These are phyloP conservation scores for Pythium apleroticum DNA, from an alignment of 352 stramenopile species.

Conservation along the genomic window DNA sequence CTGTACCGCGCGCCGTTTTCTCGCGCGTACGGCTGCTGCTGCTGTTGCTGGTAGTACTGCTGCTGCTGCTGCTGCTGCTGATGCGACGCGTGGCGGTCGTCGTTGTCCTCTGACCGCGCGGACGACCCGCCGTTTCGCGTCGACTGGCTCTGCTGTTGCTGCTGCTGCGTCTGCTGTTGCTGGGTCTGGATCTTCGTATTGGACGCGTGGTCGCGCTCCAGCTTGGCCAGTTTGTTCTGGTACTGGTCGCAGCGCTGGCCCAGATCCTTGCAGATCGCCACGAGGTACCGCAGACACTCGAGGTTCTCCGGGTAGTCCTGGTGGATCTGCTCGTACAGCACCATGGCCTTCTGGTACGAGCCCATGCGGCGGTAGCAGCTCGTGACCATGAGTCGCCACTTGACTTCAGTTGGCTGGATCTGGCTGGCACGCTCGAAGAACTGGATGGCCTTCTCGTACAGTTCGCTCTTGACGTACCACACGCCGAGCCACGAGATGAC, in stretches of 20 bases:
- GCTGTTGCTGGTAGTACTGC: slow-evolving; percentile 20
- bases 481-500: slow-evolving; percentile 96
- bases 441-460: slow-evolving; percentile 96
- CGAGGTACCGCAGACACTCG: slow-evolving; percentile 90
- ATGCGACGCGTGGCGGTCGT: slow-evolving; percentile 28
- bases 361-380: slow-evolving; percentile 95
- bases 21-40: slow-evolving; percentile 21
- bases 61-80: slow-evolving; percentile 26
- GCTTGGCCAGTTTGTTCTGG: slow-evolving; percentile 90
- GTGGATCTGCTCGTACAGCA: slow-evolving; percentile 95
- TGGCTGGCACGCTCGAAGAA: slow-evolving; percentile 95
- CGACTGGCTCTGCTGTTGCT: slow-evolving; percentile 14
- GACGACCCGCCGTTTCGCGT: slow-evolving; percentile 22
- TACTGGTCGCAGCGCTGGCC: slow-evolving; percentile 92
- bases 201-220: slow-evolving; percentile 70
- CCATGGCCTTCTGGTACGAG: slow-evolving; percentile 90
- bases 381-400: slow-evolving; percentile 97
- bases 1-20: slow-evolving; percentile 24
- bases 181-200: slow-evolving; percentile 38
- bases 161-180: slow-evolving; percentile 27
- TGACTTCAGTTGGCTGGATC: slow-evolving; percentile 95
- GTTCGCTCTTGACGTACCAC: slow-evolving; percentile 96
- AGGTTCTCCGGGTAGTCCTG: slow-evolving; percentile 93
- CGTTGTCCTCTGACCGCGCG: slow-evolving; percentile 32
- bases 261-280: slow-evolving; percentile 94